Base-by-base conservation (phyloP, 768 basidiomycete genomes). In the Melanogaster broomeanus region DNA sequence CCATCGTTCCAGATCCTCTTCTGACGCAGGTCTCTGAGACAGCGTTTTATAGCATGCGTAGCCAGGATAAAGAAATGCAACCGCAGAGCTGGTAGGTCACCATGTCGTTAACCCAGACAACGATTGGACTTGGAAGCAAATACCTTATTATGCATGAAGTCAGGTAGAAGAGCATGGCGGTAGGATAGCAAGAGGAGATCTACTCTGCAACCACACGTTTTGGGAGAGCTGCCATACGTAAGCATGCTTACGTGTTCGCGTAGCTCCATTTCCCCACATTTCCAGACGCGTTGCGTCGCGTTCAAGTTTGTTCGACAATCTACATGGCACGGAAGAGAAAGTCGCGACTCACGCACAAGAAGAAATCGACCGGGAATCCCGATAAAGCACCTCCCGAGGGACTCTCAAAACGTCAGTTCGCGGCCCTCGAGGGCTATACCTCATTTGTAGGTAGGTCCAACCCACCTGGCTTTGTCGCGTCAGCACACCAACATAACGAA, bases 31-130 rank as follows among this genome's bases (percentile, higher is more conserved):
- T n/a, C 91, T 79, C 60, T 88, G 84, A 33, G 88, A 88, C 28
- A 98, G 81, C 0, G 90, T 85, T 76, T 98, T 98, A 76, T 95
- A 98, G n/a, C 92, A 94, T 27, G 93, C 90, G 72, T 98, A 98
- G 21, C 88, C 90, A 0, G 94, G 94, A 68, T 98, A 96, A 35
- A 95, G 79, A 70, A 93, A 95, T 18, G 87, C 90, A 6, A 76
- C 77, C 31, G 80, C 69, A n/a, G 87, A 85, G 67, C 88, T 90
- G 57, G 40, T 22, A 24, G 24, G 22, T 6, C 3, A 22, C 49
- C n/a, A 41, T 38, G 37, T 51, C 35, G 45, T 30, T 31, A 16
- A 38, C 25, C 12, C 37, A 40, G 37, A 16, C 3, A 18, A 35
- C n/a, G 77, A 80, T 81, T 81, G 6, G 8, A 56, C 3, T 4